These are phyloP conservation scores for Clitopilus hobsonii DNA, from an alignment of 768 basidiomycete genomes.

Conservation along the genomic window DNA sequence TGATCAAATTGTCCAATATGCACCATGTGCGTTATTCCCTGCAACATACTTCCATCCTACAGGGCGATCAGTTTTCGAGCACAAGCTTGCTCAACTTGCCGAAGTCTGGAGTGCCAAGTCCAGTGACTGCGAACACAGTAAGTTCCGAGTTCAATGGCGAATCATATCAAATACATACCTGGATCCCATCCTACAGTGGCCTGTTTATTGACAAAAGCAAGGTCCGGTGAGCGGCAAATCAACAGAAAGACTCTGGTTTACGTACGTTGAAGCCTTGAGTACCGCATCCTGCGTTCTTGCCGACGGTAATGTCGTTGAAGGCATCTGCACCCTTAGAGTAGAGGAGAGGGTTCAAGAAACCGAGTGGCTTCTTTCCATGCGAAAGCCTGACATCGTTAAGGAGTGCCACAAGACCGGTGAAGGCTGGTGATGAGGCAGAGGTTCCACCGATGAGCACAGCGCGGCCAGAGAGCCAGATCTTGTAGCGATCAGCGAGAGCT, in stretches of 20 bases:
- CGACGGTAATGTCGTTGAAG: slow-evolving; percentile 56
- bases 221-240: not conserved
- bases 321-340: slow-evolving; percentile 36
- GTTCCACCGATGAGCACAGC: slow-evolving; percentile 51
- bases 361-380: slow-evolving; percentile 39
- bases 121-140: slow-evolving; percentile 37
- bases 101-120: slow-evolving; percentile 53
- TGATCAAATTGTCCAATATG: not conserved
- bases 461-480: slow-evolving; percentile 38
- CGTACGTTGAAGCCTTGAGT: slow-evolving; percentile 63
- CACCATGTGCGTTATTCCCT: not conserved
- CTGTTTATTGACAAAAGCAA: slow-evolving; percentile 16
- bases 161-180: slow-evolving; percentile 26
- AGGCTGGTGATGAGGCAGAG: slow-evolving; percentile 59
- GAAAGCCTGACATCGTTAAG: slow-evolving; percentile 59
- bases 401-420: slow-evolving; percentile 59
- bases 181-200: slow-evolving; percentile 59
- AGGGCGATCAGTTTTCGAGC: not conserved
- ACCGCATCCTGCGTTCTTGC: slow-evolving; percentile 56
- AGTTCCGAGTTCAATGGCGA: slow-evolving; percentile 1
- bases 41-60: not conserved
- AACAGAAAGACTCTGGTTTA: slow-evolving; percentile 4
- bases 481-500: slow-evolving; percentile 49
- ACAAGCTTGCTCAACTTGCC: slow-evolving; percentile 37
- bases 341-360: slow-evolving; percentile 63